Base-by-base conservation (phyloP, 2,329 filamentous ascomycete genomes). In the Sarocladium brachiariae region DNA sequence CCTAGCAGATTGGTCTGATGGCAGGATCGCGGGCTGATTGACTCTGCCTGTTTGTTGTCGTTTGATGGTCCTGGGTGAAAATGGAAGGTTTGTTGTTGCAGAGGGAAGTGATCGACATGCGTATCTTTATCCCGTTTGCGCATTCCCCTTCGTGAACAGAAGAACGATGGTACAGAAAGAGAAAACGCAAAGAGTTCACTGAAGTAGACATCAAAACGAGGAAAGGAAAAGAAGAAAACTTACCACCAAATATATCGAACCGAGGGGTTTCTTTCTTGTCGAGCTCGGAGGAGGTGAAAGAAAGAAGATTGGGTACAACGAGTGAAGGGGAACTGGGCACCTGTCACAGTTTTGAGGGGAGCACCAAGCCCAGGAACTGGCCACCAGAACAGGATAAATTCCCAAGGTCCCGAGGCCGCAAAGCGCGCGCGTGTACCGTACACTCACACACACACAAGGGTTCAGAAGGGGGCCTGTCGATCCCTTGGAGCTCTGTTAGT, bases 401-500 rank as follows among this genome's bases (percentile, higher is more conserved):
- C n/a, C 35, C 13, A 39, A 16, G 35, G 7, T 30, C 27, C 35
- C 35, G 35, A 39, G 35, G 35, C 6, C 6, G 18, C 13, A n/a
- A 5, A 35, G 33, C 11, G n/a, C n/a, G n/a, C n/a, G n/a, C n/a
- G n/a, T n/a, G n/a, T n/a, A n/a, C n/a, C n/a, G n/a, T n/a, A n/a
- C 27, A 30, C 27, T 7, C 27, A 30, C 27, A 30, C 27, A 30
- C 27, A 30, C 27, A 30, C 27, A 13, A 30, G 13, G 39, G 19
- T 5, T 19, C n/a, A 33, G 27, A 31, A 31, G 27, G 25, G 43
- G 43, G 25, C 43, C 43, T 47, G 43, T 47, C 43, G 43, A 47
- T 47, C 43, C 24, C 25, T 47, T 31, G 9, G 33, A 7, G 39
- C 39, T 47, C 43, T n/a, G n/a, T 35, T 47, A 47, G 43, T 25